Percentiles rank a stretch among this genome's conserved stretches.
Conservation (phyloP, 305 asterid genomes). For the Solanum hybrid region DNA sequence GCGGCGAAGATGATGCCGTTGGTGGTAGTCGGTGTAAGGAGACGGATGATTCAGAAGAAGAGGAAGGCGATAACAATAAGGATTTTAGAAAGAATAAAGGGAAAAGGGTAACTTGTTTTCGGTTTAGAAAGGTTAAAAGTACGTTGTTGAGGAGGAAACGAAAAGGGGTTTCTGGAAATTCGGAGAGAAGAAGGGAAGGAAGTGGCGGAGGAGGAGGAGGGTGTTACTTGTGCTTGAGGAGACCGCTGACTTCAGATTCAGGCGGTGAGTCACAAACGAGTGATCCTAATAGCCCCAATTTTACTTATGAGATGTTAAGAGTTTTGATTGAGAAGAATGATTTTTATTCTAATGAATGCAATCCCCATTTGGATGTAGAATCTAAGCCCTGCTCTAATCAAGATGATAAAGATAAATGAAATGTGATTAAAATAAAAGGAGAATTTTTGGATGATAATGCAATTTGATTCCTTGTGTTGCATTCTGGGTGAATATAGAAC, state of each 20-base stretch:
- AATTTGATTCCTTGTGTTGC: not conserved
- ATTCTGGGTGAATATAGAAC: not conserved
- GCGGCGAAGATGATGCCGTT: not conserved
- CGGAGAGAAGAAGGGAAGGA: slow-evolving; percentile 26
- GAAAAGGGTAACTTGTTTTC: slow-evolving; percentile 8
- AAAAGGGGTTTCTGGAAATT: slow-evolving; percentile 30
- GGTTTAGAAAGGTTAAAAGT: slow-evolving; percentile 38
- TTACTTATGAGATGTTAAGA: slow-evolving; percentile 51
- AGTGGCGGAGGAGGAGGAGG: not conserved
- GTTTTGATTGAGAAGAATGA: slow-evolving; percentile 70
- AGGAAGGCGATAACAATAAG: not conserved
- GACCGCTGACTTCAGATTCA: slow-evolving; percentile 41
- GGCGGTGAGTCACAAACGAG: slow-evolving; percentile 66
- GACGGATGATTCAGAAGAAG: not conserved
- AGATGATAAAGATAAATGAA: not conserved
- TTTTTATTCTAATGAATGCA: slow-evolving; percentile 66
- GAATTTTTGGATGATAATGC: not conserved
- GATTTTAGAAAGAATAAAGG: not conserved
- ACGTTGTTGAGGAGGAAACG: slow-evolving; percentile 28
- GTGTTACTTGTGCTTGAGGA: slow-evolving; percentile 37
- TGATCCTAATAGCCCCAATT: slow-evolving; percentile 73
- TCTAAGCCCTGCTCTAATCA: not conserved
- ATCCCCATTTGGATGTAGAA: slow-evolving; percentile 50
- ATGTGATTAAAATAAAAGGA: not conserved
- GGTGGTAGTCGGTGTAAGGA: not conserved